phyloP scores from a whole-genome alignment of 2,329 filamentous ascomycete species.

The Plenodomus tracheiphilus region DNA sequence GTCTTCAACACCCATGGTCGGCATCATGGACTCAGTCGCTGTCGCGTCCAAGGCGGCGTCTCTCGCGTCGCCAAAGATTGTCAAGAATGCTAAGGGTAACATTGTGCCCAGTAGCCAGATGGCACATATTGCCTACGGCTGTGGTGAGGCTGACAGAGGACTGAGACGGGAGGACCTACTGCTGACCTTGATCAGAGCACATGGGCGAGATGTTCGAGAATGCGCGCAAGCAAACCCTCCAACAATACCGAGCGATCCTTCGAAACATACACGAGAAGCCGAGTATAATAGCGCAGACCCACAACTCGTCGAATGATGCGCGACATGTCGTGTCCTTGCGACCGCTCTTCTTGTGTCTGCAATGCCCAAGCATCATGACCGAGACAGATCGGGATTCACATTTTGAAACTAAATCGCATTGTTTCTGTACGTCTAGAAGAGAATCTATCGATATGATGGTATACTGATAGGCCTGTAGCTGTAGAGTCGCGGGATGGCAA shows the following conservation, averaged over 20 bases:
- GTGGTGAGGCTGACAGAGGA: constrained; percentile 35
- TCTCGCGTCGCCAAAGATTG: constrained; percentile 49
- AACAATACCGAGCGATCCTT: constrained; percentile 73
- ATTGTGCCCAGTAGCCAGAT: constrained; percentile 45
- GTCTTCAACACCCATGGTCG: constrained; percentile 6
- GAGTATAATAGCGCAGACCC: constrained; percentile 67
- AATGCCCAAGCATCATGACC: constrained; percentile 68
- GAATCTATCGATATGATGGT: neutral
- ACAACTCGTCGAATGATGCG: constrained; percentile 56
- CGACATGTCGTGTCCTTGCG: constrained; percentile 57
- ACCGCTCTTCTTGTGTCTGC: constrained; percentile 63
- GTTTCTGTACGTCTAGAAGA: constrained; percentile 63
- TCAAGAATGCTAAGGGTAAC: constrained; percentile 48
- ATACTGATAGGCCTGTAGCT: constrained; percentile 45
- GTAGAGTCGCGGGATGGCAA: constrained; percentile 76
- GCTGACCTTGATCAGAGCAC: constrained; percentile 61
- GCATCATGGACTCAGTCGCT: constrained; percentile 46
- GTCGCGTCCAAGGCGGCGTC: constrained; percentile 45
- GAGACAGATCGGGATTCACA: constrained; percentile 69
- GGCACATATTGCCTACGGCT: constrained; percentile 48
- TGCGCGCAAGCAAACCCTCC: constrained; percentile 68
- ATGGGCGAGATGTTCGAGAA: constrained; percentile 70
- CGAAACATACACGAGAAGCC: constrained; percentile 70
- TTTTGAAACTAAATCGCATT: constrained; percentile 69
- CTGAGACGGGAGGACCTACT: neutral